A percentile compares a stretch with the other conserved stretches of the same genome.
Conservation (phyloP, 73 alveolate species). For the Stentor coeruleus region DNA sequence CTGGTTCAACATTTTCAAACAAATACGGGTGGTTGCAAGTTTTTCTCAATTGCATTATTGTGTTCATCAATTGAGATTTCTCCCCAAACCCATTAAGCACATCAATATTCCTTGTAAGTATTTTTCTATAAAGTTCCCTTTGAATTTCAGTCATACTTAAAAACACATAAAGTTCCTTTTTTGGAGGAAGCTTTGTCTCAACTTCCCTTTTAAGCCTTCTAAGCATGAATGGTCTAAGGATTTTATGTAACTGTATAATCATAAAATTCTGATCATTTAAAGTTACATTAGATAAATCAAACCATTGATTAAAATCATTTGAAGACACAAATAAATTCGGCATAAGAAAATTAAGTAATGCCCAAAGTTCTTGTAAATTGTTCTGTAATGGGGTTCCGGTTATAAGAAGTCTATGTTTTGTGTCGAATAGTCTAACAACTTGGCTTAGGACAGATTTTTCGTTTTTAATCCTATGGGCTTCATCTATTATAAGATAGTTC, state of each 20-base stretch:
- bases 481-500: slow-evolving; percentile 90
- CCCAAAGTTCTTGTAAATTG: slow-evolving; percentile 95
- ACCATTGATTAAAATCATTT: slow-evolving; percentile 88
- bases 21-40: slow-evolving; percentile 86
- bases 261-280: slow-evolving; percentile 63
- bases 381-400: slow-evolving; percentile 97
- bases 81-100: slow-evolving; percentile 46
- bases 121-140: slow-evolving; percentile 81
- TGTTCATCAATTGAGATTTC: slow-evolving; percentile 37
- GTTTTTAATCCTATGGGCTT: slow-evolving; percentile 95
- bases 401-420: slow-evolving; percentile 70
- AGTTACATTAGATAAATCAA: slow-evolving; percentile 72
- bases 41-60: slow-evolving; percentile 86
- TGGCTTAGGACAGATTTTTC: slow-evolving; percentile 82
- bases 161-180: slow-evolving; percentile 87
- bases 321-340: slow-evolving; percentile 87
- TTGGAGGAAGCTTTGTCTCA: slow-evolving; percentile 91
- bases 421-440: slow-evolving; percentile 69
- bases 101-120: slow-evolving; percentile 84
- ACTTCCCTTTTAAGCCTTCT: slow-evolving; percentile 96
- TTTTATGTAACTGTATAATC: slow-evolving; percentile 83
- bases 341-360: slow-evolving; percentile 91
- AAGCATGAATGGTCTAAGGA: slow-evolving; percentile 90
- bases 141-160: slow-evolving; percentile 86
- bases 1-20: slow-evolving; percentile 46